A percentile compares a stretch with the other conserved stretches of the same genome.
These are phyloP conservation scores for Sextonia rubra DNA, from an alignment of 164 flowering plant species.

Conservation along the genomic window DNA sequence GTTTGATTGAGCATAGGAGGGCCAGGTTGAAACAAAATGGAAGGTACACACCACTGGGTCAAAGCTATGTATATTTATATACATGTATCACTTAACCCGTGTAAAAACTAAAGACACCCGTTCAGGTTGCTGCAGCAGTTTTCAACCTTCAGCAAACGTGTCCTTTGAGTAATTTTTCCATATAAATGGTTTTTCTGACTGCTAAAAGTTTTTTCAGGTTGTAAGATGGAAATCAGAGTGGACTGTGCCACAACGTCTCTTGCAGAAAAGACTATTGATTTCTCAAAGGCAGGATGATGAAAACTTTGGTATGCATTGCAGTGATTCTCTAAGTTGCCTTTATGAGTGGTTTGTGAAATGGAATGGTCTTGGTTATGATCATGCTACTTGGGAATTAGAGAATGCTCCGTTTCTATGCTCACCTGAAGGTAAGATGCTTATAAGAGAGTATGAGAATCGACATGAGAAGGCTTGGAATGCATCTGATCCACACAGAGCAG, in stretches of 20 bases:
- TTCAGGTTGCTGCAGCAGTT: no score
- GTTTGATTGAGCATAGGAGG: no score
- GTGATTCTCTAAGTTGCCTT: background rate
- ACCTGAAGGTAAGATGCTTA: slow-evolving; percentile 39
- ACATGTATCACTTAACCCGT: no score
- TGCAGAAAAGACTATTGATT: slow-evolving; percentile 42
- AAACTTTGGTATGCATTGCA: slow-evolving; percentile 1
- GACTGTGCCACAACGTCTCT: slow-evolving; percentile 61
- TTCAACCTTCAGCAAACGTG: no score
- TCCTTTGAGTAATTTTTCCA: background rate
- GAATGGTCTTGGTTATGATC: slow-evolving; percentile 68
- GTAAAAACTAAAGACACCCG: no score
- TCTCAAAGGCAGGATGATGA: slow-evolving; percentile 20
- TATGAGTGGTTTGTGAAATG: slow-evolving; percentile 88
- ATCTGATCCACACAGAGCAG: slow-evolving; percentile 17
- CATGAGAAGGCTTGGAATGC: slow-evolving; percentile 30
- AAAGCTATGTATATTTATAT: no score
- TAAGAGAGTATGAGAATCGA: slow-evolving; percentile 48
- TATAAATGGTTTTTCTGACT: background rate
- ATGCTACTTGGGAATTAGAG: slow-evolving; percentile 75
- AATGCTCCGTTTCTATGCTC: slow-evolving; percentile 42
- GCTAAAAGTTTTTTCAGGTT: slow-evolving; percentile 20
- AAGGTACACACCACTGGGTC: no score
- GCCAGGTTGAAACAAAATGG: no score
- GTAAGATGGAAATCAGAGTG: slow-evolving; percentile 50